Conservation (phyloP, 1,284 basidiomycete species). For the Rhodofomes roseus region DNA sequence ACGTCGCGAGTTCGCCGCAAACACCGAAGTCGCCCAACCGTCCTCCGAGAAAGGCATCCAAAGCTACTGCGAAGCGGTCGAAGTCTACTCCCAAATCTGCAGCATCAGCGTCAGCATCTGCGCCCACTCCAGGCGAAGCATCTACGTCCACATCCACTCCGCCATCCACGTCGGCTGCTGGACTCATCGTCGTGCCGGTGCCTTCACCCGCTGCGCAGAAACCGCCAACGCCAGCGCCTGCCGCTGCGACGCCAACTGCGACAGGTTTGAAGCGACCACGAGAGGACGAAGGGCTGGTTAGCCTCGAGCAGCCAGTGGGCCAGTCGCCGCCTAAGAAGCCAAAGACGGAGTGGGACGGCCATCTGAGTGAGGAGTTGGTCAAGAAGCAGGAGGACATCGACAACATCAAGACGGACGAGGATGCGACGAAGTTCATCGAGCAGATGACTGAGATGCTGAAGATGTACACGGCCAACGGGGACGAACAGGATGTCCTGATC, state of each 20-base stretch:
- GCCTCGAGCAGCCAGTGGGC: constrained; percentile 21
- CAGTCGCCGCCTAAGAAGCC: constrained; percentile 62
- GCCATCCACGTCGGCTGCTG: constrained; percentile 24
- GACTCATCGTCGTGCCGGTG: constrained; percentile 18
- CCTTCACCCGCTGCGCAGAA: constrained; percentile 25
- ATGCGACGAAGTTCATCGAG: constrained; percentile 57
- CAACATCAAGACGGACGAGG: constrained; percentile 61
- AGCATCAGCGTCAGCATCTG: constrained; percentile 27
- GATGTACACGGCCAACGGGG: constrained; percentile 35
- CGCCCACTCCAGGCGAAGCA: constrained; percentile 15
- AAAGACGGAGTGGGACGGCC: constrained; percentile 67
- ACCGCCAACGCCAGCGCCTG: constrained; percentile 23
- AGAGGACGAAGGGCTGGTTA: constrained; percentile 48
- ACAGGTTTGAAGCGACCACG: constrained; percentile 50
- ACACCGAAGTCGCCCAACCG: constrained; percentile 35
- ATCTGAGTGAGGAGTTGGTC: constrained; percentile 46
- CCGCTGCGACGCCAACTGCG: constrained; percentile 16
- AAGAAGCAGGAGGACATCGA: constrained; percentile 55
- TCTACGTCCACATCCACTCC: constrained; percentile 20
- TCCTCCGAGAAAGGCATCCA: constrained; percentile 36
- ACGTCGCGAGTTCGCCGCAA: constrained; percentile 41
- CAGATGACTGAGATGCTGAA: constrained; percentile 60
- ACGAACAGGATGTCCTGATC: constrained; percentile 38
- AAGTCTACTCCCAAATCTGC: constrained; percentile 6
- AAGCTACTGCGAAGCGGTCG: constrained; percentile 13